phyloP scores from a whole-genome alignment of 2,329 filamentous ascomycete species.

The Fusarium incarnatum region DNA sequence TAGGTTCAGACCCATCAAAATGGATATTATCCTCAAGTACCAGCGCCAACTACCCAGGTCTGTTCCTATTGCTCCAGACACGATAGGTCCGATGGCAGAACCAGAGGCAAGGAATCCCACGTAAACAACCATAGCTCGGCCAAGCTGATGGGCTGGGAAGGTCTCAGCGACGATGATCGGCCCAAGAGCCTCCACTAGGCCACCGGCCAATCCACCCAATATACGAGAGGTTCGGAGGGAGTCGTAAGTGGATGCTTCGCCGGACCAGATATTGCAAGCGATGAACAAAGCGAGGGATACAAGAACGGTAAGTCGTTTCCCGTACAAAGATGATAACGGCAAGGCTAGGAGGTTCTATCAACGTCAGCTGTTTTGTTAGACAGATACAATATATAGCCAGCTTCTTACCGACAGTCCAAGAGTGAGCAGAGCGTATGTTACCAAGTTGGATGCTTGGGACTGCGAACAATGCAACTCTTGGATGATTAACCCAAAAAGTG shows the following conservation, averaged over 20 bases:
- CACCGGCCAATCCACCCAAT: slow-evolving; percentile 8
- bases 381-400: fast-evolving
- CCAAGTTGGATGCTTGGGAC: background rate
- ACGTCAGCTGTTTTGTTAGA: background rate
- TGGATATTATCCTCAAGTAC: slow-evolving; percentile 9
- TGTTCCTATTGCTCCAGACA: background rate
- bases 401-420: slow-evolving; percentile 10
- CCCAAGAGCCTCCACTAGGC: slow-evolving; percentile 10
- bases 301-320: slow-evolving; percentile 2
- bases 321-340: background rate
- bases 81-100: background rate
- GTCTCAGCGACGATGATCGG: slow-evolving; percentile 19
- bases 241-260: background rate
- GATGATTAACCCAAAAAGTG: slow-evolving; percentile 8
- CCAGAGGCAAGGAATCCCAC: slow-evolving; percentile 12
- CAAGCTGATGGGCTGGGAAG: background rate
- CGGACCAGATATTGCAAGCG: slow-evolving; percentile 13
- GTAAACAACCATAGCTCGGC: slow-evolving; percentile 8
- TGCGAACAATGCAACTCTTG: slow-evolving; percentile 10
- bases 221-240: slow-evolving; percentile 4
- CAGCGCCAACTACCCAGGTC: slow-evolving; percentile 7
- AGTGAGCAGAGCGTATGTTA: background rate
- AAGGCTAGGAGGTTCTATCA: slow-evolving; percentile 8
- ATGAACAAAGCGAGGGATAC: slow-evolving; percentile 1
- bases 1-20: background rate